A percentile compares a stretch with the other conserved stretches of the same genome.
Conservation (phyloP, 2,329 filamentous ascomycete species). For the Talaromyces sp. region DNA sequence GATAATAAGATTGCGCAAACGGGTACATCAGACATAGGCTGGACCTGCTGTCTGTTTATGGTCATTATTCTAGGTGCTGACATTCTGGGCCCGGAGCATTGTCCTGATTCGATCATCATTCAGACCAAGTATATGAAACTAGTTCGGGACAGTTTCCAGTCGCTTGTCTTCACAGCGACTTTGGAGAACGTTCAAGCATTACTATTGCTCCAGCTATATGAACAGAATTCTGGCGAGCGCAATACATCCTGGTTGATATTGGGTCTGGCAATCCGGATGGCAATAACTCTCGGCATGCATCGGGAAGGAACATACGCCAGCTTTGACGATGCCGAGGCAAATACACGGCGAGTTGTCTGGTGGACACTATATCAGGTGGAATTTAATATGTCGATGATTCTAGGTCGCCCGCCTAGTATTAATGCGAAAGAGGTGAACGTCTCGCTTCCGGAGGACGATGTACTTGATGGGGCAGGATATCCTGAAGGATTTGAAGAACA, state of each 20-base stretch:
- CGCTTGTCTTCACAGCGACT: slow-evolving; percentile 32
- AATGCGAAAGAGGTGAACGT: slow-evolving; percentile 37
- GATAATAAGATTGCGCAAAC: slow-evolving; percentile 8
- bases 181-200: slow-evolving; percentile 33
- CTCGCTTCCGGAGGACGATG: slow-evolving; percentile 30
- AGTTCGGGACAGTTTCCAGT: slow-evolving; percentile 27
- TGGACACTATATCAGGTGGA: slow-evolving; percentile 39
- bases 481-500: slow-evolving; percentile 30
- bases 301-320: slow-evolving; percentile 22
- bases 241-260: slow-evolving; percentile 35
- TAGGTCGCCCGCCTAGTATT: slow-evolving; percentile 36
- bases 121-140: slow-evolving; percentile 23
- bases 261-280: slow-evolving; percentile 28
- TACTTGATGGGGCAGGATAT: slow-evolving; percentile 25
- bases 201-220: slow-evolving; percentile 33
- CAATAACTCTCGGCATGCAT: slow-evolving; percentile 31
- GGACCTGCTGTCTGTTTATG: slow-evolving; percentile 39
- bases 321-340: slow-evolving; percentile 34
- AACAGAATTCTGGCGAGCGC: slow-evolving; percentile 41
- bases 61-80: slow-evolving; percentile 38
- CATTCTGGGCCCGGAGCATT: slow-evolving; percentile 21
- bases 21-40: slow-evolving; percentile 30
- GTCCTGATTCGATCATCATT: slow-evolving; percentile 24
- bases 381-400: slow-evolving; percentile 37
- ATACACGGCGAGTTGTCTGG: slow-evolving; percentile 36